Evolutionary conservation across 2,329 filamentous ascomycete species (phyloP).

Genomic region (Fusarium sp.): DNA sequence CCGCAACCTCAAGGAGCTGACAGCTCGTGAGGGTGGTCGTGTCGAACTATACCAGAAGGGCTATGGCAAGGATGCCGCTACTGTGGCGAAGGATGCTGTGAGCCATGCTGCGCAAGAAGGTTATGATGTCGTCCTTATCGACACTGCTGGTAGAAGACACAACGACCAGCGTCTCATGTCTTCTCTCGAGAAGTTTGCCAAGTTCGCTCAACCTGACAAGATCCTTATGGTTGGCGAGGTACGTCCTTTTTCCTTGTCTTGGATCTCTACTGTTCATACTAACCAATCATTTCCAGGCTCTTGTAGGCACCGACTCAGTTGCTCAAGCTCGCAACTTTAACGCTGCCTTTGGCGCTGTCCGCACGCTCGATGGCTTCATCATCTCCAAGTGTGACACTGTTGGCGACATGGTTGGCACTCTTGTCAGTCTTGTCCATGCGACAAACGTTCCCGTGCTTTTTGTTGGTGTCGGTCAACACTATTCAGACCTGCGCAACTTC

Average conservation of each 20-base stretch:
- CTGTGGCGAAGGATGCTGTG: conserved; percentile 96
- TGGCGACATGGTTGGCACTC: conserved; percentile 96
- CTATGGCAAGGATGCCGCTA: conserved; percentile 96
- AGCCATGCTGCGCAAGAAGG: conserved; percentile 77
- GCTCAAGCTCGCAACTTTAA: conserved; percentile 98
- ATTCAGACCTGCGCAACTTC: conserved; percentile 76
- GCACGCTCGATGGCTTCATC: conserved; percentile 94
- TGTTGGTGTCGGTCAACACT: conserved; percentile 80
- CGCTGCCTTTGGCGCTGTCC: conserved; percentile 83
- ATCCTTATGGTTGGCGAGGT: conserved; percentile 91
- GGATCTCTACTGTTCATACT: background rate
- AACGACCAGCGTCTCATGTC: conserved; percentile 98
- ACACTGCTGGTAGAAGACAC: conserved; percentile 93
- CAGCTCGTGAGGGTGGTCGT: conserved; percentile 82
- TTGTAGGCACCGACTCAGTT: conserved; percentile 95
- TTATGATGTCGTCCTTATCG: conserved; percentile 95
- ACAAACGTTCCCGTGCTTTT: conserved; percentile 97
- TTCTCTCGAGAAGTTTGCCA: conserved; percentile 95
- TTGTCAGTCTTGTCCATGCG: conserved; percentile 97
- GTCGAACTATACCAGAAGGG: conserved; percentile 97
- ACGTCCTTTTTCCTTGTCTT: conserved; percentile 30
- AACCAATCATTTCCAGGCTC: conserved; percentile 64
- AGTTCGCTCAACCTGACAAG: conserved; percentile 96
- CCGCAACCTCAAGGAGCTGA: conserved; percentile 90
- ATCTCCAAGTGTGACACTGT: conserved; percentile 99